Conservation (phyloP, 768 basidiomycete species). For the Mrakia gelida region DNA sequence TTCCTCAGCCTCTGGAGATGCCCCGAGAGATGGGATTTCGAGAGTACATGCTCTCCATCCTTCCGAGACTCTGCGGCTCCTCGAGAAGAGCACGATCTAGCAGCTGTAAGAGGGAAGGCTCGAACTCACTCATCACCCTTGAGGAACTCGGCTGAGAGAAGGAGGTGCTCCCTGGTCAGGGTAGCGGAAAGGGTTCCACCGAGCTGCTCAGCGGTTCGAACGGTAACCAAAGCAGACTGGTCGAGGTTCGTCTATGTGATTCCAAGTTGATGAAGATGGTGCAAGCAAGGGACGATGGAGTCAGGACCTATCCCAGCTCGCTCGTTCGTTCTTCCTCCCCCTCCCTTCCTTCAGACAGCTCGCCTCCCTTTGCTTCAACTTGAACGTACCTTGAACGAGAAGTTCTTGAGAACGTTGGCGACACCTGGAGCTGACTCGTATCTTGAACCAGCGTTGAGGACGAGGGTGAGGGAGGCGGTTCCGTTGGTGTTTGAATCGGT, state of each 20-base stretch:
- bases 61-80: neutral
- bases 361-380: neutral
- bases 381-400: slow-evolving; percentile 86
- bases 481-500: slow-evolving; percentile 54
- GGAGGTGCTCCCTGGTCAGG: slow-evolving; percentile 84
- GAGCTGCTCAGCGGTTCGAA: slow-evolving; percentile 87
- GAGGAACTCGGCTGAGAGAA: slow-evolving; percentile 90
- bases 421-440: slow-evolving; percentile 84
- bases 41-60: too few relatives aligned
- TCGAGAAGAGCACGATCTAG: neutral
- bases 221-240: slow-evolving; percentile 69
- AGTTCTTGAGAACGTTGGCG: slow-evolving; percentile 94
- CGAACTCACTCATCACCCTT: slow-evolving; percentile 89
- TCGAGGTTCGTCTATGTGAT: neutral
- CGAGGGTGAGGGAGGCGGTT: slow-evolving; percentile 80
- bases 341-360: neutral
- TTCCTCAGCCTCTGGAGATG: neutral
- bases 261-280: neutral
- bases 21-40: too few relatives aligned
- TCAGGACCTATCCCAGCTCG: slow-evolving; percentile 18
- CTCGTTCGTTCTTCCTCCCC: neutral
- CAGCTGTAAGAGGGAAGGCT: neutral
- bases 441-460: slow-evolving; percentile 88
- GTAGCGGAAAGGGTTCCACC: slow-evolving; percentile 84
- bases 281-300: neutral